Conservation (phyloP, 2,329 filamentous ascomycete genomes). For the Chaetoscypha palmicola region DNA sequence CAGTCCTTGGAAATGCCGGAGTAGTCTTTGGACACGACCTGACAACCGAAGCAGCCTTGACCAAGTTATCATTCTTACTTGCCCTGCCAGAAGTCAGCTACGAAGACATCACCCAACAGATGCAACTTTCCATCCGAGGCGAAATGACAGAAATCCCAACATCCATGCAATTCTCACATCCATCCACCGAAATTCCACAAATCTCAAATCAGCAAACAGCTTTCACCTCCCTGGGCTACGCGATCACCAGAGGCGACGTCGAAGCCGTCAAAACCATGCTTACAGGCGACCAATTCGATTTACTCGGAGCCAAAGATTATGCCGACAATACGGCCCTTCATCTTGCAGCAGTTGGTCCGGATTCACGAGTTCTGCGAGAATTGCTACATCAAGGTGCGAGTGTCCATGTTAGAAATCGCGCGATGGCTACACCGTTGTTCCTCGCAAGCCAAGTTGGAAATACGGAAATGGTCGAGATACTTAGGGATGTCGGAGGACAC, state of each 20-base stretch:
- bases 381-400: slow-evolving; percentile 56
- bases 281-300: slow-evolving; percentile 23
- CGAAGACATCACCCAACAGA: slow-evolving; percentile 51
- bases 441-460: slow-evolving; percentile 53
- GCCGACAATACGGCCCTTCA: slow-evolving; percentile 35
- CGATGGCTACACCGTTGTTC: slow-evolving; percentile 59
- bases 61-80: slow-evolving; percentile 41
- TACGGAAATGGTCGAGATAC: slow-evolving; percentile 44
- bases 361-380: slow-evolving; percentile 49
- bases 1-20: slow-evolving; percentile 56
- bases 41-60: slow-evolving; percentile 49
- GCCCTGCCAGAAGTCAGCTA: slow-evolving; percentile 50
- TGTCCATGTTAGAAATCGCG: slow-evolving; percentile 58
- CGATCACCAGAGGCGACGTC: slow-evolving; percentile 53
- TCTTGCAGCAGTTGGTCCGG: slow-evolving; percentile 36
- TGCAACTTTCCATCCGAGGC: slow-evolving; percentile 56
- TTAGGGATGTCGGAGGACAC: slow-evolving; percentile 53
- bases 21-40: slow-evolving; percentile 63
- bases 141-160: slow-evolving; percentile 48
- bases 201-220: slow-evolving; percentile 43
- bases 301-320: slow-evolving; percentile 33
- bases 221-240: slow-evolving; percentile 55
- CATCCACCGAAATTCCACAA: slow-evolving; percentile 33
- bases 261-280: slow-evolving; percentile 32
- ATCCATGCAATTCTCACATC: slow-evolving; percentile 48